Base-by-base conservation (phyloP, 768 basidiomycete genomes). In the Collybia sordida region DNA sequence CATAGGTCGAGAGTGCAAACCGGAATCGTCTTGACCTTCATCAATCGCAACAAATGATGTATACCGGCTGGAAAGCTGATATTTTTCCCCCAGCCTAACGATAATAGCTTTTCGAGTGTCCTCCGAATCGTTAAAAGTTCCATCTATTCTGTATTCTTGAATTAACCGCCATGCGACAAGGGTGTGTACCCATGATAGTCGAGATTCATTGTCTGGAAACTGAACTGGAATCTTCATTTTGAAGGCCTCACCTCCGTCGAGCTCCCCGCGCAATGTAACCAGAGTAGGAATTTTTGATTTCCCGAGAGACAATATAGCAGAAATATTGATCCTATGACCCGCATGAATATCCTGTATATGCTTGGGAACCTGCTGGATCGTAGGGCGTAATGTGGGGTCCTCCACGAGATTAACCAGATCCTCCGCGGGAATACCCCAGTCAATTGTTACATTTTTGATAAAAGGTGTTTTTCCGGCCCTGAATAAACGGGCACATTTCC, bases 11-110 rank as follows among this genome's bases (percentile, higher is more conserved):
- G 45, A 40, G 15, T 37, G 39, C 39, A n/a, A n/a, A n/a, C 35
- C 42, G 34, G 17, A 25, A 35, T 57, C 47, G 41, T 64, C 67
- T 2, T 47, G 57, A n/a, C 65, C 69, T 31, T 51, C 58, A 47
- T 80, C 77, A 1, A 80, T 66, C 0, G 80, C 83, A 40, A 86
- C 66, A 55, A 85, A 86, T 1, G 80, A 81, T 0, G 83, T 86
- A 50, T 76, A 62, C 31, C 59, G 57, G 59, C 77, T 84, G 1
- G 71, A 74, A 37, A 86, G 70, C 49, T 77, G 75, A 53, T 84
- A 84, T 25, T 62, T 63, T 50, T 72, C 63, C 5, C 80, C 83
- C 1, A 85, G 69, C 31, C 72, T 69, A 11, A 82, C 59, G 24
- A 83, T 79, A 2, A 72, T 68, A 3, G 74, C 75, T 59, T 69